Base-by-base conservation (phyloP, 768 basidiomycete genomes). In the Hortiboletus campestris region DNA sequence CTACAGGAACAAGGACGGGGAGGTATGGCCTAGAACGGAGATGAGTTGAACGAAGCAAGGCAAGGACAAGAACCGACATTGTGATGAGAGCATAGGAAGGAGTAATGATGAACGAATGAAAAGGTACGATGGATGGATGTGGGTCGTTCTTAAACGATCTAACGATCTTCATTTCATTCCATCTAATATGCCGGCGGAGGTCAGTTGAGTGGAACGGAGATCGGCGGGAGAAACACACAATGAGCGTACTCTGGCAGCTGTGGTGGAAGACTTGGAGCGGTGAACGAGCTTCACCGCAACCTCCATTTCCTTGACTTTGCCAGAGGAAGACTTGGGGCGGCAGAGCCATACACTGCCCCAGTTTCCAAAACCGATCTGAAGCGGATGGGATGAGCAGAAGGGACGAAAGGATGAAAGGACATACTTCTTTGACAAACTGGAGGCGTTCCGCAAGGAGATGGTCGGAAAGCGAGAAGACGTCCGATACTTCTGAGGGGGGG, bases 131-230 rank as follows among this genome's bases (percentile, higher is more conserved):
- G 57, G 91, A 90, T 0, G 94, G 94, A 68, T 98, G 96, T 10
- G 87, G 84, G 63, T 93, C 88, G 43, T 84, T 74, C 75, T 89
- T 89, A 71, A 98, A 84, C 12, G 85, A 77, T 62, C 90, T 81
- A 56, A 98, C 85, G 63, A 95, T 89, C 80, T 96, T 96, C 94
- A 95, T 95, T 77, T 98, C 94, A 67, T 94, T 95, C 94, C 94
- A 94, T 75, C 91, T 93, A n/a, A 44, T 32, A 22, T 3, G 43
- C 34, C 1, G 39, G 20, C 14, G 22, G 17, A 10, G 7, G 32
- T 66, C 56, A 51, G 48, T 14, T 9, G 35, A 48, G 53, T 20
- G 6, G n/a, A 44, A 42, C 22, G 12, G 41, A 53, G 44, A 44
- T 50, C 38, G 41, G 20, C 25, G 19, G 48, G 25, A 46, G 25